Evolutionary conservation across 495 filamentous ascomycete species (phyloP), one percentile per base, ranked within the genome.

Genomic region (Rhypophila decipiens): DNA sequence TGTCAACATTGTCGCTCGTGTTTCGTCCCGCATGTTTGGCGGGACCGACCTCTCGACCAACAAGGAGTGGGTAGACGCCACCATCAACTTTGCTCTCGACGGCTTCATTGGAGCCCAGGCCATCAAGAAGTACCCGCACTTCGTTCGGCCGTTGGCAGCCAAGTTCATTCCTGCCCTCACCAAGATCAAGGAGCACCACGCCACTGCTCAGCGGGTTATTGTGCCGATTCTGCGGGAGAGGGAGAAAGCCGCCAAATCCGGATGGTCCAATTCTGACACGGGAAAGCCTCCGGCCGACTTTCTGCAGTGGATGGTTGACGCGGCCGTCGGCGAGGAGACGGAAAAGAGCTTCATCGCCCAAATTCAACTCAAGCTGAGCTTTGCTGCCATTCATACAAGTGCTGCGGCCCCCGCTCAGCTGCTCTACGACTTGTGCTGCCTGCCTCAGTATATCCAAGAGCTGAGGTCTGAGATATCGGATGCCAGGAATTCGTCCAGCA

Each of bases 1-100:
- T 33, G 58, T 72, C 20, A 48, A 65, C 5, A 39, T 75, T n/a
- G 60, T 78, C 24, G 68, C 70, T 11, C 69, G 69, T 13, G 57
- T 73, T 9, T 72, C 74, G 2, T 67, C 72, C 2, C 56, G 67
- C 18, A 59, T 75, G n/a, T 77, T 77, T 44, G 52, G 75, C 5
- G 75, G 75, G 23, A 53, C 49, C 0, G 55, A 59, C 0, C 41
- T 76, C 9, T 72, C 69, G 46, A 67, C 66, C 7, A 66, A 77
- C 45, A 52, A 57, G 5, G 52, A 65, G 39, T 77, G 73, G 76
- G 62, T 72, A 12, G 59, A 63, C 2, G 66, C 72, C 12, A 55
- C 70, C 0, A 67, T 70, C 29, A 58, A 55, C 10, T 75, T 71
- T 48, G 71, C 73, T 3, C 41, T 67, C 13, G 58, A 68, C 29